Evolutionary conservation across 2,329 filamentous ascomycete species (phyloP), one percentile per base, ranked within the genome.

Genomic region (Neofusicoccum laricinum): DNA sequence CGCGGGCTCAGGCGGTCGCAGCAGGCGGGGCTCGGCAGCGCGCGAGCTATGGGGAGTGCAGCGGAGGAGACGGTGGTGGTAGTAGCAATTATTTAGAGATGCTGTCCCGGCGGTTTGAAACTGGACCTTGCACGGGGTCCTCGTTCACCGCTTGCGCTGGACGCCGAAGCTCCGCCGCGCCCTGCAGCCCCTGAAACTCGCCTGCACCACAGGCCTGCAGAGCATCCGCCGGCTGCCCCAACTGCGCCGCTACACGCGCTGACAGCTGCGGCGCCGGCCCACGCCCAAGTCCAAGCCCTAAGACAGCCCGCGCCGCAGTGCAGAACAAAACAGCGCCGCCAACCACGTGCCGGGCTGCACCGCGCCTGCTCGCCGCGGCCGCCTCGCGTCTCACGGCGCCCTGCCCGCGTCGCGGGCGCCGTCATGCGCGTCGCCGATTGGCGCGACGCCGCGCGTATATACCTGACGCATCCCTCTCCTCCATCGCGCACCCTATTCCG

Each of bases 61-160:
- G 19, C 14, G 30, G 25, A 34, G 55, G 41, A 34, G 30, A 4
- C 30, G 25, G 40, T 45, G 53, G 15, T 34, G 38, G 21, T 17
- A 19, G 55, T 30, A 19, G 55, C 19, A n/a, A 59, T 59, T 59
- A 59, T 59, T 59, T 59, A 59, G 55, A 59, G 55, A 59, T 59
- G 55, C 55, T 59, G 55, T 59, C 55, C 55, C 55, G 55, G 46
- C 55, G 55, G 55, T n/a, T 46, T 59, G 55, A 59, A 59, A 59
- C 55, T 59, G 55, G 55, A 45, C 55, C 55, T 59, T 45, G 55
- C 55, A 45, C 55, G 55, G 55, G 55, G 55, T 59, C 55, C 55
- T 34, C 32, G 21, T 36, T 59, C 55, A 59, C 55, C 55, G 55
- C 55, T 59, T 59, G 41, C 43, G 41, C 40, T 51, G 49, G 7